Percentiles rank a stretch among this genome's conserved stretches.
phyloP scores from a whole-genome alignment of 2,329 filamentous ascomycete species.

The Thielaviopsis musarum region DNA sequence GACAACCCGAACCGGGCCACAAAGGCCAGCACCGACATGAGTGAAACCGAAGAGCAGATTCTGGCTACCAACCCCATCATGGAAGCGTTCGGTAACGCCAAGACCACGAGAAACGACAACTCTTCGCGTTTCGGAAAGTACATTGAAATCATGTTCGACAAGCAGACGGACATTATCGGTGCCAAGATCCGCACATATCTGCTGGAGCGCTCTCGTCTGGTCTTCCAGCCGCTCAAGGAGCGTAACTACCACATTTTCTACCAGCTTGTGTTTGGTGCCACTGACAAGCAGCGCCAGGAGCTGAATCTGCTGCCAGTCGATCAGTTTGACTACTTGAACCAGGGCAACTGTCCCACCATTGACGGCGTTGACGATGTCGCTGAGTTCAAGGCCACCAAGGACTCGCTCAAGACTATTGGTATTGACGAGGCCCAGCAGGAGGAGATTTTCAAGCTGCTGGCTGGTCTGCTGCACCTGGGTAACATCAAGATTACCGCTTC shows the following conservation, averaged over 20 bases:
- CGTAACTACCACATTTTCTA: conserved; percentile 99
- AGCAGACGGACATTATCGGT: conserved; percentile 87
- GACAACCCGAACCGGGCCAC: conserved; percentile 68
- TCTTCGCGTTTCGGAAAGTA: conserved; percentile 98
- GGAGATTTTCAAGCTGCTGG: conserved; percentile 79
- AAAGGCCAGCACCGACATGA: conserved; percentile 66
- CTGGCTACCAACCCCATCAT: conserved; percentile 97
- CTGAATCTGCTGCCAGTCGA: conserved; percentile 67
- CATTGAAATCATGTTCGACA: conserved; percentile 98
- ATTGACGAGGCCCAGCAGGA: conserved; percentile 57
- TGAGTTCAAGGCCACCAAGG: conserved; percentile 78
- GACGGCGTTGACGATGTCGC: conserved; percentile 91
- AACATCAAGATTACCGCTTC: conserved; percentile 93
- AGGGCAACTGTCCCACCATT: conserved; percentile 79
- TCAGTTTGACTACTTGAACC: conserved; percentile 90
- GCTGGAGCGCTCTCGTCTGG: conserved; percentile 82
- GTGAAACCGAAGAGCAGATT: conserved; percentile 96
- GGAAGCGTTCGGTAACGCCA: conserved; percentile 98
- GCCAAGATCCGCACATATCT: conserved; percentile 95
- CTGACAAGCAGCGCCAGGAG: conserved; percentile 64
- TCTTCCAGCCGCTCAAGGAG: conserved; percentile 95
- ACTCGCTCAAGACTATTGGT: conserved; percentile 76
- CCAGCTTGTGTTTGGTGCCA: conserved; percentile 84
- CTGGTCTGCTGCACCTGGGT: conserved; percentile 80
- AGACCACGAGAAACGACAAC: conserved; percentile 99